Percentiles rank a stretch among this genome's conserved stretches.
These are phyloP conservation scores for Psilocybe azurescens DNA, from an alignment of 768 basidiomycete genomes.

Conservation along the genomic window DNA sequence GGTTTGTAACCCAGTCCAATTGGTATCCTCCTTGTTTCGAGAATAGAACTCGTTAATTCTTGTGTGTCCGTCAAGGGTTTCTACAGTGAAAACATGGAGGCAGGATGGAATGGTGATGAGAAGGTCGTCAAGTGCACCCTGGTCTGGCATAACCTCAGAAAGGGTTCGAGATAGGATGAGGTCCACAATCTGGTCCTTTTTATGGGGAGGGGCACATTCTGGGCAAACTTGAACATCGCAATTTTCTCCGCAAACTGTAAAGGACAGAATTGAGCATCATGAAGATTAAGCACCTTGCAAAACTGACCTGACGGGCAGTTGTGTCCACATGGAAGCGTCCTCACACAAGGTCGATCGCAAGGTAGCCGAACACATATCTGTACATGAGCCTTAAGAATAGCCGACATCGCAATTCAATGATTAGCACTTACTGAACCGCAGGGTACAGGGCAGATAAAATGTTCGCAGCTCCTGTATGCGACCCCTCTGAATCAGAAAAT, in stretches of 20 bases:
- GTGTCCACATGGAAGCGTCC: conserved; percentile 62
- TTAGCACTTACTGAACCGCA: conserved; percentile 66
- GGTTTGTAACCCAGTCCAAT: conserved; percentile 48
- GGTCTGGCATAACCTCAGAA: conserved; percentile 48
- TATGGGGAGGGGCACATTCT: conserved; percentile 45
- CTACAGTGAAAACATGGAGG: conserved; percentile 70
- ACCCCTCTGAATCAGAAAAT: neutral
- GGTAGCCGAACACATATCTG: conserved; percentile 71
- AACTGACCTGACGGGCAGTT: conserved; percentile 64
- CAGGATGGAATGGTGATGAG: conserved; percentile 68
- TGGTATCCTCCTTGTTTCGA: conserved; percentile 34
- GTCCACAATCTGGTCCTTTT: conserved; percentile 56
- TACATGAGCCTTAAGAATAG: neutral
- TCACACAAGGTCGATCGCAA: conserved; percentile 60
- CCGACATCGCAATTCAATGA: neutral
- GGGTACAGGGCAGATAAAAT: conserved; percentile 60
- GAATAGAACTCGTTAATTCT: conserved; percentile 56
- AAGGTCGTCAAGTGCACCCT: conserved; percentile 47
- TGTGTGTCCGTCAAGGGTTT: conserved; percentile 69
- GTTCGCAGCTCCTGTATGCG: conserved; percentile 53
- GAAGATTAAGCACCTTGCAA: no score
- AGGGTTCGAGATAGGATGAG: conserved; percentile 59
- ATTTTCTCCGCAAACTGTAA: conserved; percentile 69
- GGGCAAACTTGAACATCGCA: conserved; percentile 62
- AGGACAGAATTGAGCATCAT: no score